phyloP scores from a whole-genome alignment of 2,329 filamentous ascomycete genomes.

The Aaosphaeria pasadenensis region DNA sequence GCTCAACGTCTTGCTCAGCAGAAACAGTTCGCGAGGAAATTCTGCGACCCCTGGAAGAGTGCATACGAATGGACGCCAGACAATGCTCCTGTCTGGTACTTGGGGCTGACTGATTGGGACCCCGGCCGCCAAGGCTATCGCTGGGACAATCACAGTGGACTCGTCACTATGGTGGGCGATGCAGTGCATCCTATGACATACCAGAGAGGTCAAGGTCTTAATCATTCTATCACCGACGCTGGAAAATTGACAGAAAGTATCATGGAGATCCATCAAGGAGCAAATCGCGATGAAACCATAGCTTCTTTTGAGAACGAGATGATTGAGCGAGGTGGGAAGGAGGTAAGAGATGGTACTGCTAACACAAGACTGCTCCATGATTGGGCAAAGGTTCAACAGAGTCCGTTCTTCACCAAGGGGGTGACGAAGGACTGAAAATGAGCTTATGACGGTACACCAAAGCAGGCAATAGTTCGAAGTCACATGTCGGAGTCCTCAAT shows the following conservation, averaged over 20 bases:
- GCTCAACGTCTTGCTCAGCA: constrained; percentile 39
- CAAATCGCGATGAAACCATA: constrained; percentile 27
- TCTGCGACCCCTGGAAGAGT: constrained; percentile 46
- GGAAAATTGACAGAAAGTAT: constrained; percentile 37
- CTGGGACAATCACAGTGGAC: constrained; percentile 34
- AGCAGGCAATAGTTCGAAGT: no score
- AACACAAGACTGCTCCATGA: constrained; percentile 37
- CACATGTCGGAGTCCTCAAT: no score
- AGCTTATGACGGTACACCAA: no score
- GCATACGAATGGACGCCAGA: constrained; percentile 35
- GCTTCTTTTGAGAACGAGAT: constrained; percentile 45
- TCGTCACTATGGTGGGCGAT: constrained; percentile 39
- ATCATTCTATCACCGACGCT: constrained; percentile 46
- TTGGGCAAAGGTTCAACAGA: constrained; percentile 34
- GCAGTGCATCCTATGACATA: constrained; percentile 43
- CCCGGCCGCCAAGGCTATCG: constrained; percentile 22
- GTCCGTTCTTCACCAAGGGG: constrained; percentile 31
- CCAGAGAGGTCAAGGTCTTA: constrained; percentile 50
- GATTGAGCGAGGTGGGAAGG: constrained; percentile 32
- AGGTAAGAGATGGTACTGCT: constrained; percentile 27
- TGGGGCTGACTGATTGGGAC: constrained; percentile 37
- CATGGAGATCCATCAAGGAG: constrained; percentile 17
- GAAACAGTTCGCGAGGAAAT: constrained; percentile 38
- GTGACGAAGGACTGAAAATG: constrained; percentile 17
- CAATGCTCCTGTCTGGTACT: constrained; percentile 29